Percentiles rank a stretch among this genome's conserved stretches.
These are phyloP conservation scores for Metschnikowia lochheadii DNA, from an alignment of 805 yeast species.

Conservation along the genomic window DNA sequence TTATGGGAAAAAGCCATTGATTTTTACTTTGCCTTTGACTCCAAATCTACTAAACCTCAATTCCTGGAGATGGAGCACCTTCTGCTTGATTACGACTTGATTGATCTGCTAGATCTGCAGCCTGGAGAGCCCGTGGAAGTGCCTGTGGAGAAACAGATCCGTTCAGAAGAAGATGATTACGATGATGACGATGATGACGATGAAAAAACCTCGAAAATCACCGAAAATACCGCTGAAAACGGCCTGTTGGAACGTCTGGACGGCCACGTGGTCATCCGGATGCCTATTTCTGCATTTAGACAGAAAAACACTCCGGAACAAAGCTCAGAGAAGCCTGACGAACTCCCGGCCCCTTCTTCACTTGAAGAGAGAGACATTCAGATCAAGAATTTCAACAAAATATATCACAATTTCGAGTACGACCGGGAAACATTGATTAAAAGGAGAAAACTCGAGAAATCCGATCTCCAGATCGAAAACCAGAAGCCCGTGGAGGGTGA, in stretches of 20 bases:
- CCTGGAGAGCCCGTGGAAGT: not conserved
- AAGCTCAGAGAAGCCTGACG: slow-evolving; percentile 9
- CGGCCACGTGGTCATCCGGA: slow-evolving; percentile 28
- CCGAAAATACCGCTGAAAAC: slow-evolving; percentile 14
- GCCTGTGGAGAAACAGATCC: not conserved
- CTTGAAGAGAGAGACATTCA: slow-evolving; percentile 40
- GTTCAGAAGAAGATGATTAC: slow-evolving; percentile 17
- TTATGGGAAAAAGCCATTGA: slow-evolving; percentile 71
- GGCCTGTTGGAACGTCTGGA: slow-evolving; percentile 20
- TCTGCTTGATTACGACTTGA: slow-evolving; percentile 32
- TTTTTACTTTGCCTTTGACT: slow-evolving; percentile 28
- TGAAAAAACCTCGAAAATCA: slow-evolving; percentile 12
- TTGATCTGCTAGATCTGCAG: slow-evolving; percentile 21
- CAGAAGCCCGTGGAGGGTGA: slow-evolving; percentile 12
- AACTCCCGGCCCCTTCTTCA: slow-evolving; percentile 11
- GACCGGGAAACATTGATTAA: slow-evolving; percentile 73
- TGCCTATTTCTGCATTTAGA: slow-evolving; percentile 30
- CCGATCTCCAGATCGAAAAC: slow-evolving; percentile 63
- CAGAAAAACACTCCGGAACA: slow-evolving; percentile 7
- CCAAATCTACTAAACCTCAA: slow-evolving; percentile 7
- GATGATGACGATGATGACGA: slow-evolving; percentile 20
- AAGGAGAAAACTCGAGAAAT: slow-evolving; percentile 72
- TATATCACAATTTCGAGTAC: slow-evolving; percentile 72
- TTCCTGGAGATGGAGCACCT: slow-evolving; percentile 27
- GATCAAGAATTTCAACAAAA: slow-evolving; percentile 63